Conservation (phyloP, 768 basidiomycete genomes). For the Mrakia frigida region DNA sequence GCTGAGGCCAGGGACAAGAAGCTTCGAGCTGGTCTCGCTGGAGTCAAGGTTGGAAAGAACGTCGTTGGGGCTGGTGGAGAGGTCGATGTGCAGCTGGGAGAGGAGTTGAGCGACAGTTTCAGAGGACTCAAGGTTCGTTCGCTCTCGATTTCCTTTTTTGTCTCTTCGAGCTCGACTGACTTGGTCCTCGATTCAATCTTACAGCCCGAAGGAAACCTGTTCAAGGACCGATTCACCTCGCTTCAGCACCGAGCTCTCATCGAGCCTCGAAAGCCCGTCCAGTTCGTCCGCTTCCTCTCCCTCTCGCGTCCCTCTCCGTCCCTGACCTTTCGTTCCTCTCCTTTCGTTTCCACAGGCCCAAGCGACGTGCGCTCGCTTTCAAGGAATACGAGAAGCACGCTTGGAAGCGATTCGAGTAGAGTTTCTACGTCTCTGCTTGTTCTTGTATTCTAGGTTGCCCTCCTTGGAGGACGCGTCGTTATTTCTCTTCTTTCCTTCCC, state of each 20-base stretch:
- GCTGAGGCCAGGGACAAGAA: conserved; percentile 52
- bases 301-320: background rate
- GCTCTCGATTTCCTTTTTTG: background rate
- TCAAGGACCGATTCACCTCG: conserved; percentile 80
- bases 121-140: conserved; percentile 70
- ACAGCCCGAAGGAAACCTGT: conserved; percentile 88
- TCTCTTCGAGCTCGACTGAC: background rate
- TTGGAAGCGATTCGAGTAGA: conserved; percentile 45
- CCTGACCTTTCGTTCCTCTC: background rate
- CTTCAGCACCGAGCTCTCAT: conserved; percentile 80
- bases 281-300: conserved; percentile 51
- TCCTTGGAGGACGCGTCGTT: too few species aligned
- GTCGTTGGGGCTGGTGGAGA: conserved; percentile 56
- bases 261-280: conserved; percentile 74
- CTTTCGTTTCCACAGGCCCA: background rate
- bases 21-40: conserved; percentile 55
- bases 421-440: too few species aligned
- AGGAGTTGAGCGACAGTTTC: conserved; percentile 79
- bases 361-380: background rate
- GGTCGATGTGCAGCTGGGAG: conserved; percentile 82
- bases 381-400: conserved; percentile 34
- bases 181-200: background rate
- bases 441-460: too few species aligned
- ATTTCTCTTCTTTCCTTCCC: background rate
- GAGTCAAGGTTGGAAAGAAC: conserved; percentile 74